These are phyloP conservation scores for Pseudogymnoascus destructans DNA, from an alignment of 2,329 filamentous ascomycete genomes.

Conservation along the genomic window DNA sequence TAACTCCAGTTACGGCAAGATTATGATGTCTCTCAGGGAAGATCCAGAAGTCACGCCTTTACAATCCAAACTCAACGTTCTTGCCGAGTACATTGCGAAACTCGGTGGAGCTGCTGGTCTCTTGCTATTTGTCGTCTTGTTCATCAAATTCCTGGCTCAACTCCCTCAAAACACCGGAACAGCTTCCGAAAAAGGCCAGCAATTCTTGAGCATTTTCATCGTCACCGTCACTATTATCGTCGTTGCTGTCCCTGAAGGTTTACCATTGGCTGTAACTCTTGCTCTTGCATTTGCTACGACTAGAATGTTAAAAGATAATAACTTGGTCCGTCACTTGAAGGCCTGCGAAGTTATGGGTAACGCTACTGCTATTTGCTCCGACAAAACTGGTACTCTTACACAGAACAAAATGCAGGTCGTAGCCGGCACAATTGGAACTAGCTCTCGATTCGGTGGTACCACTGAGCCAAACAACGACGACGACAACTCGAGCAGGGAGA, in stretches of 20 bases:
- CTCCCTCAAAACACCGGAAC: constrained; percentile 37
- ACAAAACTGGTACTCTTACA: constrained; percentile 64
- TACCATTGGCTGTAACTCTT: constrained; percentile 54
- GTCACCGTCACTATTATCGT: constrained; percentile 54
- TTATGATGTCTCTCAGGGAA: constrained; percentile 64
- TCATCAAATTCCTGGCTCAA: constrained; percentile 62
- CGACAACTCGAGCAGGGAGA: constrained; percentile 16
- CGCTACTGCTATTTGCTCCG: constrained; percentile 64
- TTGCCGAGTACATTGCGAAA: constrained; percentile 72
- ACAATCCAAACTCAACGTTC: constrained; percentile 62
- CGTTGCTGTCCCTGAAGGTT: constrained; percentile 54
- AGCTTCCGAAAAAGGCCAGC: constrained; percentile 44
- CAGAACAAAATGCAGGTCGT: constrained; percentile 69
- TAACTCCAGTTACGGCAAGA: constrained; percentile 64
- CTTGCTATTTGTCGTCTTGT: constrained; percentile 63
- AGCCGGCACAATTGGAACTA: constrained; percentile 52
- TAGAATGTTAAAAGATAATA: constrained; percentile 56
- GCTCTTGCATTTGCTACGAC: constrained; percentile 56
- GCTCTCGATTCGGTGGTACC: constrained; percentile 37
- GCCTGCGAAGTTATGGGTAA: constrained; percentile 63
- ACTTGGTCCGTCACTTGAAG: constrained; percentile 52
- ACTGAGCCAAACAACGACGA: constrained; percentile 23
- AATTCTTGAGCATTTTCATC: constrained; percentile 50
- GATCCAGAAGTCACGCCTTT: constrained; percentile 67
- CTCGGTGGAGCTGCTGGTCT: constrained; percentile 58